Conservation (phyloP, 495 filamentous ascomycete genomes). For the Aspergillus leporis region DNA sequence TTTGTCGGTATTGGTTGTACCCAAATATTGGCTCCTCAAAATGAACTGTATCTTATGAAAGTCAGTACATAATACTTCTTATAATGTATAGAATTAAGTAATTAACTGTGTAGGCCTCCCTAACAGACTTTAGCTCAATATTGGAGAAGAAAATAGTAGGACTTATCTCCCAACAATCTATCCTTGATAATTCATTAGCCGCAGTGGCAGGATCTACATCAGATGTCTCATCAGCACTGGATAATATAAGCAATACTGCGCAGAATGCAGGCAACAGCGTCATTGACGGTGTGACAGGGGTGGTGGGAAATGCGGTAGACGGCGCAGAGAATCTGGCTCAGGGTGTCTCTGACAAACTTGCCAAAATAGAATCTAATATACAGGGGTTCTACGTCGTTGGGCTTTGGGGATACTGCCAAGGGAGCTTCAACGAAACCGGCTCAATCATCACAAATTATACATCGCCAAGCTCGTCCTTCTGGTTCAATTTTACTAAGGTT, state of each 20-base stretch:
- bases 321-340: neutral
- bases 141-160: neutral
- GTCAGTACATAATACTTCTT: constrained; percentile 3
- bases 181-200: neutral
- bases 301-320: neutral
- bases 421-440: neutral
- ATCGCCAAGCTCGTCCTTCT: neutral
- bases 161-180: neutral
- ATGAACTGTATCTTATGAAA: constrained; percentile 7
- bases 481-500: constrained; percentile 8
- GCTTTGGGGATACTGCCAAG: constrained; percentile 6
- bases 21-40: neutral
- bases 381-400: neutral
- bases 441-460: neutral
- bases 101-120: neutral
- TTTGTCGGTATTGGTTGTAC: constrained; percentile 4
- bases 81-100: neutral
- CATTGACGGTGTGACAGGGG: neutral
- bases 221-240: neutral
- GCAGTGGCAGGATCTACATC: neutral
- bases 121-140: neutral
- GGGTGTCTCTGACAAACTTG: neutral
- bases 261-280: neutral
- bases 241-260: neutral
- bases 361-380: constrained; percentile 1